These are phyloP conservation scores for Clavariopsis aquatica DNA, from an alignment of 495 filamentous ascomycete species.

Conservation along the genomic window DNA sequence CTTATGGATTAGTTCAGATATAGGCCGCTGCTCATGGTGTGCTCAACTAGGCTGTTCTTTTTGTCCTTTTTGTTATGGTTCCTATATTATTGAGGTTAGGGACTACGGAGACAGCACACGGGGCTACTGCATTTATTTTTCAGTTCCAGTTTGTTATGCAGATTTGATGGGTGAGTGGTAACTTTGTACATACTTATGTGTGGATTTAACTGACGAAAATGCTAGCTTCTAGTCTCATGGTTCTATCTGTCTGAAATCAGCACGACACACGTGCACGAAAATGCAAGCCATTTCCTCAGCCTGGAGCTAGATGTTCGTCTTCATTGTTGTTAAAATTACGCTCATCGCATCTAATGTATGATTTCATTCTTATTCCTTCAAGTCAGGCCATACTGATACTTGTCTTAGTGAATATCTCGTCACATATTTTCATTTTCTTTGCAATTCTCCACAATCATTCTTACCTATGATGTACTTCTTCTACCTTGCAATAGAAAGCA, in stretches of 20 bases:
- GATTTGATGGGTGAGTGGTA: conserved; percentile 11
- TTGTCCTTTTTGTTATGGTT: conserved; percentile 44
- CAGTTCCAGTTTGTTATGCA: conserved; percentile 27
- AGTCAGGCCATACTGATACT: background rate
- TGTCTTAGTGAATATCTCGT: conserved; percentile 39
- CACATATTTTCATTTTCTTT: conserved; percentile 46
- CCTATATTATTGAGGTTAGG: conserved; percentile 46
- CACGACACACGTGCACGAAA: conserved; percentile 37
- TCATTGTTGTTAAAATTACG: conserved; percentile 45
- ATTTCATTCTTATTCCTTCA: background rate
- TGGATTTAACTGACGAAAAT: conserved; percentile 13
- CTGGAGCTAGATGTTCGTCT: conserved; percentile 38
- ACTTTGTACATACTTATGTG: too few species aligned
- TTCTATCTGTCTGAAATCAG: conserved; percentile 47
- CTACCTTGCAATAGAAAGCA: conserved; percentile 42
- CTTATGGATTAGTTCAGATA: conserved; percentile 57
- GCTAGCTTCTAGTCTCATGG: conserved; percentile 38
- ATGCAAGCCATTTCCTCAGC: conserved; percentile 37
- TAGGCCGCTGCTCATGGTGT: conserved; percentile 53
- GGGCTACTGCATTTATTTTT: conserved; percentile 41
- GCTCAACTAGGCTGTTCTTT: conserved; percentile 50
- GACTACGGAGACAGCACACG: conserved; percentile 40
- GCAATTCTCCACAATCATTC: conserved; percentile 42
- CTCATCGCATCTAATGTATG: conserved; percentile 29
- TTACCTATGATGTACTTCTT: conserved; percentile 44